phyloP scores from a whole-genome alignment of 805 yeast genomes.

The Yarrowia alimentaria region DNA sequence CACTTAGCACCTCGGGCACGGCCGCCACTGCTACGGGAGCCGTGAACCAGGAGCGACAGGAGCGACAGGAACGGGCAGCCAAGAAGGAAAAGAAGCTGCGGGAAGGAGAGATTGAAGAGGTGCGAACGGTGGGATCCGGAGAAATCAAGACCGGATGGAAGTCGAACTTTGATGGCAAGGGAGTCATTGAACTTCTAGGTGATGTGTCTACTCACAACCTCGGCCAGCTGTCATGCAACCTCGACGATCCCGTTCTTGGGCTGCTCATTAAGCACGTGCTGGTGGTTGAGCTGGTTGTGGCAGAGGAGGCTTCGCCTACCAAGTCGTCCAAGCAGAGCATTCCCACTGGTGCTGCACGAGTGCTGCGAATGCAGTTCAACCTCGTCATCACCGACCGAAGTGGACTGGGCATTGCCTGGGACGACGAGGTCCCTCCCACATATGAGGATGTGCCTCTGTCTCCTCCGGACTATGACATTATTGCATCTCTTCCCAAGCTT shows the following conservation, averaged over 20 bases:
- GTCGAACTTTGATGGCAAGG: conserved; percentile 76
- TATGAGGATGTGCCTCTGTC: conserved; percentile 82
- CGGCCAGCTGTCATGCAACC: conserved; percentile 69
- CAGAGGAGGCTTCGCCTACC: conserved; percentile 61
- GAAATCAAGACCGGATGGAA: conserved; percentile 94
- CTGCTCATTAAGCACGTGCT: conserved; percentile 71
- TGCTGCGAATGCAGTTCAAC: conserved; percentile 90
- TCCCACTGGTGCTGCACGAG: conserved; percentile 88
- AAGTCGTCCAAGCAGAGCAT: conserved; percentile 39
- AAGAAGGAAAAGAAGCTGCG: conserved; percentile 24
- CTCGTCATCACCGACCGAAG: conserved; percentile 81
- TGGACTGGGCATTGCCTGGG: conserved; percentile 97
- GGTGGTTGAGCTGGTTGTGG: conserved; percentile 86
- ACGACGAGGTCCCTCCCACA: conserved; percentile 97
- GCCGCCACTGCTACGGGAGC: conserved; percentile 23
- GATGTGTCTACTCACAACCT: conserved; percentile 39
- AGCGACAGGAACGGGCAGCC: conserved; percentile 7
- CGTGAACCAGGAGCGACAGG: conserved; percentile 10
- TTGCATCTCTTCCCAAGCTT: conserved; percentile 35
- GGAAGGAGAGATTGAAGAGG: conserved; percentile 53
- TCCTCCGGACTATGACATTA: conserved; percentile 73
- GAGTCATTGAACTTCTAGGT: conserved; percentile 63
- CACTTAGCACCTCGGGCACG: conserved; percentile 37
- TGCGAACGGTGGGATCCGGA: conserved; percentile 69
- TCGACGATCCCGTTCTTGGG: conserved; percentile 79